These are phyloP conservation scores for Saussurea involucrata DNA, from an alignment of 129 eudicot species.

Conservation along the genomic window DNA sequence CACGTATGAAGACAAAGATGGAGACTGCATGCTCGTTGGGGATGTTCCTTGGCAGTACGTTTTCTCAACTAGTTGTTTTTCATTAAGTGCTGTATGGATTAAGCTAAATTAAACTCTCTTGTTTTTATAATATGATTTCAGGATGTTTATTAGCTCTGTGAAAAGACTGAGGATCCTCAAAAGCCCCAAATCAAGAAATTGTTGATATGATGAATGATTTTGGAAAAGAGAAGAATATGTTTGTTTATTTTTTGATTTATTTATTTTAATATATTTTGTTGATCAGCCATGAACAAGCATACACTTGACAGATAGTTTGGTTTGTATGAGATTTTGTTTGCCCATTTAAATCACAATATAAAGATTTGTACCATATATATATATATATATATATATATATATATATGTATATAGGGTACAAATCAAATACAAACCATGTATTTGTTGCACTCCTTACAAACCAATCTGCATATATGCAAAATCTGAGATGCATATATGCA, in stretches of 20 bases:
- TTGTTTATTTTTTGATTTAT: slow-evolving; percentile 12
- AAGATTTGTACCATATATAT: too few species aligned
- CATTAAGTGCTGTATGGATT: not conserved
- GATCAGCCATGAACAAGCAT: slow-evolving; percentile 14
- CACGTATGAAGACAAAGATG: slow-evolving; percentile 93
- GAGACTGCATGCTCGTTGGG: slow-evolving; percentile 98
- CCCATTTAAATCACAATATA: slow-evolving; percentile 5
- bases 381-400: too few species aligned
- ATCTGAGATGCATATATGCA: too few species aligned
- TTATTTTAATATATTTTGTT: slow-evolving; percentile 17
- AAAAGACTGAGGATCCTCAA: slow-evolving; percentile 82
- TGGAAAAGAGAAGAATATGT: not conserved
- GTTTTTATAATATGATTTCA: slow-evolving; percentile 21
- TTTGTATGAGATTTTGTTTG: slow-evolving; percentile 14
- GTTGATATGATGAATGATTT: not conserved
- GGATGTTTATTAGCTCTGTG: slow-evolving; percentile 82
- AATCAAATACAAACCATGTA: too few species aligned
- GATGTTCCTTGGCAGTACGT: slow-evolving; percentile 95
- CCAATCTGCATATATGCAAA: too few species aligned
- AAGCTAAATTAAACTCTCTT: not conserved
- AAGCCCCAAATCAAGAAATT: slow-evolving; percentile 18
- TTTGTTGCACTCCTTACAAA: too few species aligned
- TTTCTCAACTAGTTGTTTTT: not conserved
- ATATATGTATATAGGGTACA: too few species aligned
- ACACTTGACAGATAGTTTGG: slow-evolving; percentile 7